These are phyloP conservation scores for Cladosporium sp. DNA, from an alignment of 2,329 filamentous ascomycete genomes.

Conservation along the genomic window DNA sequence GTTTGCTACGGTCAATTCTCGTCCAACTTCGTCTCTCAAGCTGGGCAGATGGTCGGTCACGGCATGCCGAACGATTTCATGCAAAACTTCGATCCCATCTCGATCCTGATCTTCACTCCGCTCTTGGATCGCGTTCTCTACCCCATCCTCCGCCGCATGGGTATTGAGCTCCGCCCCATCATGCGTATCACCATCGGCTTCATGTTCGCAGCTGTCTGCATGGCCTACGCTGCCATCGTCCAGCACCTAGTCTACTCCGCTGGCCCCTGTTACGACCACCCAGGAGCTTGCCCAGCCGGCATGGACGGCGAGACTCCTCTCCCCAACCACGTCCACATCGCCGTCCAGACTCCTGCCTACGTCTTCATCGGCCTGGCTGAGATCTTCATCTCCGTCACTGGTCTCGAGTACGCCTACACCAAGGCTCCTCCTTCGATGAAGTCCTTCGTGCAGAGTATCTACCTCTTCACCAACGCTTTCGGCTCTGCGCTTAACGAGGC, in stretches of 20 bases:
- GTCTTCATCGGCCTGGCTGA: constrained; percentile 43
- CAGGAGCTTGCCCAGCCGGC: constrained; percentile 36
- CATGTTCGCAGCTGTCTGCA: constrained; percentile 49
- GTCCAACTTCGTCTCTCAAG: constrained; percentile 47
- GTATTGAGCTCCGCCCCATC: constrained; percentile 45
- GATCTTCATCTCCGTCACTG: constrained; percentile 46
- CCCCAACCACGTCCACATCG: constrained; percentile 44
- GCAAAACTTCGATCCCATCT: constrained; percentile 45
- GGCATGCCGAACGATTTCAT: constrained; percentile 47
- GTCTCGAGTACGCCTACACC: constrained; percentile 45
- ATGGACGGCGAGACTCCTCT: constrained; percentile 27
- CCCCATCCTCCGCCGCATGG: constrained; percentile 39
- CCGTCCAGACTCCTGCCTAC: constrained; percentile 44
- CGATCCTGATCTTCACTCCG: constrained; percentile 45
- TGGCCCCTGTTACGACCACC: constrained; percentile 49
- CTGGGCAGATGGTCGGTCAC: constrained; percentile 44
- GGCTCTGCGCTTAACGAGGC: constrained; percentile 59
- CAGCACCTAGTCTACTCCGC: constrained; percentile 54
- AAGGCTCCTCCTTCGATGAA: constrained; percentile 46
- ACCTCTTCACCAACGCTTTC: constrained; percentile 55
- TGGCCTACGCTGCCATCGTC: constrained; percentile 54
- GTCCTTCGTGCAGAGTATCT: constrained; percentile 41
- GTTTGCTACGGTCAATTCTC: constrained; percentile 36
- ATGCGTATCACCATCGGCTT: constrained; percentile 52
- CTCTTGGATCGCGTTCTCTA: constrained; percentile 44